Base-by-base conservation (phyloP, 257 asterid species). In the Ballota nigra region DNA sequence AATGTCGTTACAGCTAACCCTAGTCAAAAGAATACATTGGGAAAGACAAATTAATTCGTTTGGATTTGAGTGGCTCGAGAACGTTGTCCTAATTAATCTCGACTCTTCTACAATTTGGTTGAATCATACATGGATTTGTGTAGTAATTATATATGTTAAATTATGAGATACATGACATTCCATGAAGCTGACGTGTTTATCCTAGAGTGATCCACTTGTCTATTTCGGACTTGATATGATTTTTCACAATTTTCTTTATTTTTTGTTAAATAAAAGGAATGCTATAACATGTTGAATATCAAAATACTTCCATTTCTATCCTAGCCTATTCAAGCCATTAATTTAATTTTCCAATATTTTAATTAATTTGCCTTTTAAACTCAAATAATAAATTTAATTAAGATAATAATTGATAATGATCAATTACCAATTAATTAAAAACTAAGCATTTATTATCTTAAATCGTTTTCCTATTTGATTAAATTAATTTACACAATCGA, bases 51-150 rank as follows among this genome's bases (percentile, higher is more conserved):
- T 41, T 4, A 47, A 45, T 20, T 8, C 16, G 38, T 45, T 29
- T 75, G 63, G 67, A 60, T 16, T 67, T 66, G 76, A 60, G 80
- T 75, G 69, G 78, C 78, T 80, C 83, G 70, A 79, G 69, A 71
- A 36, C 52, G 24, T 31, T 58, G 24, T 57, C 26, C 45, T 67
- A 51, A 36, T 6, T 34, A 63, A 51, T 75, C 69, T 75, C 18
- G 75, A 80, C 61, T 75, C 80, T 76, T 76, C 78, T 20, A 51
- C 59, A 43, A 60, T 78, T 78, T 72, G 62, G 74, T 38, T 47
- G 73, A 41, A 58, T 70, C 58, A 63, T 45, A 4, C 59, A 45
- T 29, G 0, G n/a, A 23, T 51, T 63, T 56, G 15, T 29, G 36
- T 24, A 18, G 15, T 64, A 5, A 36, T 36, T 31, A 20, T n/a